These are phyloP conservation scores for Pseudognaphalium luteoalbum DNA, from an alignment of 129 eudicot species.

Conservation along the genomic window DNA sequence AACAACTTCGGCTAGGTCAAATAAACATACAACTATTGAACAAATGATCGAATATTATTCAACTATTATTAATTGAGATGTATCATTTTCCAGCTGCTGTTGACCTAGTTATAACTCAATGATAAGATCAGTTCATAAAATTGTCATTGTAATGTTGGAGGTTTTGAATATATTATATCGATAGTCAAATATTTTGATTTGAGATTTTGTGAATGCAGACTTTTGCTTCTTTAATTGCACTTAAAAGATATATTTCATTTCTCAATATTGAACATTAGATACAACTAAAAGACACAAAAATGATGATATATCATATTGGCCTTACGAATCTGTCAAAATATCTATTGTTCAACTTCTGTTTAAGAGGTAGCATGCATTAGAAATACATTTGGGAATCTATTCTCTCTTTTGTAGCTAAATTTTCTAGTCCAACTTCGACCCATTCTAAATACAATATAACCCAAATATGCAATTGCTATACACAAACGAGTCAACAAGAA, in stretches of 20 bases:
- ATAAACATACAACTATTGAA: slow-evolving; percentile 40
- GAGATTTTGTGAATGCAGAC: not conserved
- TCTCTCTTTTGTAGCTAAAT: too few species aligned
- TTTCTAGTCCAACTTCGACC: too few species aligned
- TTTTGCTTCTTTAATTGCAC: not conserved
- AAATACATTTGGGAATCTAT: too few species aligned
- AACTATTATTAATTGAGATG: slow-evolving; percentile 19
- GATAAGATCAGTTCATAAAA: not conserved
- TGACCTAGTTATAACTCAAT: not conserved
- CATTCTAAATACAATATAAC: too few species aligned
- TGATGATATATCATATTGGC: too few species aligned
- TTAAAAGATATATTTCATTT: not conserved
- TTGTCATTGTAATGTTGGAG: not conserved
- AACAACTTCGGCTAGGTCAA: slow-evolving; percentile 34
- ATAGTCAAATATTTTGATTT: not conserved
- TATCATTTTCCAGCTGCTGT: slow-evolving; percentile 15
- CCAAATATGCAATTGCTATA: not conserved
- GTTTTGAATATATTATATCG: not conserved
- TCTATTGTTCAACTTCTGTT: too few species aligned
- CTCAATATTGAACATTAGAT: not conserved
- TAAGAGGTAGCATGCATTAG: too few species aligned
- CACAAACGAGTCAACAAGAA: not conserved
- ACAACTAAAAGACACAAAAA: not conserved
- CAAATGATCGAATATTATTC: slow-evolving; percentile 23
- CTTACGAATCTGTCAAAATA: too few species aligned